Base-by-base conservation (phyloP, 2,329 filamentous ascomycete species). In the Boeremia lycopersici region DNA sequence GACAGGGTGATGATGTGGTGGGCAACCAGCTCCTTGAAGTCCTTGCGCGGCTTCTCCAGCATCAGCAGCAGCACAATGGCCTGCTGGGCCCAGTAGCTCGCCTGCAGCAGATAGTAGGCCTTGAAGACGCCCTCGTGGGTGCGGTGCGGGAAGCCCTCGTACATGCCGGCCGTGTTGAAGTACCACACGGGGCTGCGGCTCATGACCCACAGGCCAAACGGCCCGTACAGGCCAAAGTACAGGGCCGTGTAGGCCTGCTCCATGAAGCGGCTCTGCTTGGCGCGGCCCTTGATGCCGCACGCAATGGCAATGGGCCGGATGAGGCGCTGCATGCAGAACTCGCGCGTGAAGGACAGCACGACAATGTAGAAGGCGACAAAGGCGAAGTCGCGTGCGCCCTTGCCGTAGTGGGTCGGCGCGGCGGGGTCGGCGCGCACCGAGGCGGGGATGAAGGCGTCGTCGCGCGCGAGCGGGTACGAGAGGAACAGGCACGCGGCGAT, bases 81-180 rank as follows among this genome's bases (percentile, higher is more conserved):
- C 79, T 97, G 93, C 81, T 97, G 93, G 3, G 90, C 86, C 93
- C 93, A 98, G 82, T 96, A 98, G 62, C 89, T 90, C 38, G 91
- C 93, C 78, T 98, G 88, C 68, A 97, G 89, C 60, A 98, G 82
- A 75, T 98, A 98, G 79, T 97, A 98, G 56, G 93, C 91, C 81
- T 98, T 98, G 84, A 97, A 92, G 34, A 84, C 68, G 53, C 82
- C 90, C 60, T 90, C 88, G 72, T 96, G 91, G 26, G 89, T 88
- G 67, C 84, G 84, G 76, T 97, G 93, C 5, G 93, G 93, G 75
- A 91, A 96, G 15, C 81, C 82, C 75, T 93, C 90, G 76, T 96
- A 97, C 90, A 97, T 96, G 74, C 86, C 91, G 26, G 80, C 81
- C 2, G 90, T 95, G 78, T 96, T 93, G 83, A 96, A 97, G 76